These are phyloP conservation scores for Auricularia cornea DNA, from an alignment of 768 basidiomycete genomes.

Conservation along the genomic window DNA sequence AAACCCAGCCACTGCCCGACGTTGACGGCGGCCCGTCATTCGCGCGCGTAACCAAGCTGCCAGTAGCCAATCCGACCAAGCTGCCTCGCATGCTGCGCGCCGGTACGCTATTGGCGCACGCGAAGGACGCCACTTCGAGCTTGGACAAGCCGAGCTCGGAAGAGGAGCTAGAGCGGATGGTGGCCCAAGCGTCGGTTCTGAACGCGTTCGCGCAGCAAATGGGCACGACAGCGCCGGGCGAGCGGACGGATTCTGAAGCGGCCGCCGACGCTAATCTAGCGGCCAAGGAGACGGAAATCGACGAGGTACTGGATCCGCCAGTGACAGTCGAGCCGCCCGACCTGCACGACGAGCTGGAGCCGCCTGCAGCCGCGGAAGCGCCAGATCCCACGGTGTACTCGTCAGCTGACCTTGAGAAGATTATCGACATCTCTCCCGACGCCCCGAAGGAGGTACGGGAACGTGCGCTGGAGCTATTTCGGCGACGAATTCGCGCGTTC, in stretches of 20 bases:
- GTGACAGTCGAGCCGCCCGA: too few relatives aligned
- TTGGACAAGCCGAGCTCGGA: not conserved
- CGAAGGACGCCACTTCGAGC: not conserved
- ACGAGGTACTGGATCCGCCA: too few relatives aligned
- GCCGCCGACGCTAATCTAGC: too few relatives aligned
- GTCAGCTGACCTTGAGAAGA: constrained; percentile 3
- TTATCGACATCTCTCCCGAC: constrained; percentile 14
- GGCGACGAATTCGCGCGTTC: constrained; percentile 17
- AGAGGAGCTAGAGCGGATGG: not conserved
- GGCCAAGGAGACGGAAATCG: too few relatives aligned
- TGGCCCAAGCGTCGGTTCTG: not conserved
- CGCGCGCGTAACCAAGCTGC: not conserved
- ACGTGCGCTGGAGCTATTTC: constrained; percentile 12
- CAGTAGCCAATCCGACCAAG: not conserved
- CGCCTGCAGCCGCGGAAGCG: constrained; percentile 17
- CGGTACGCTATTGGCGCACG: not conserved
- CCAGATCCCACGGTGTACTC: constrained; percentile 13
- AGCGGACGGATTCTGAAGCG: too few relatives aligned
- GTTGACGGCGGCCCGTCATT: not conserved
- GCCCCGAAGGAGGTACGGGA: constrained; percentile 5
- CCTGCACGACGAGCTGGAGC: constrained; percentile 8
- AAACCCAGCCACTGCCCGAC: not conserved
- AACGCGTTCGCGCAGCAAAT: not conserved
- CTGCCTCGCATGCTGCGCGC: not conserved
- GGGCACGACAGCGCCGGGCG: too few relatives aligned